phyloP scores from a whole-genome alignment of 352 stramenopile genomes.

The Globisporangium abappressorium region DNA sequence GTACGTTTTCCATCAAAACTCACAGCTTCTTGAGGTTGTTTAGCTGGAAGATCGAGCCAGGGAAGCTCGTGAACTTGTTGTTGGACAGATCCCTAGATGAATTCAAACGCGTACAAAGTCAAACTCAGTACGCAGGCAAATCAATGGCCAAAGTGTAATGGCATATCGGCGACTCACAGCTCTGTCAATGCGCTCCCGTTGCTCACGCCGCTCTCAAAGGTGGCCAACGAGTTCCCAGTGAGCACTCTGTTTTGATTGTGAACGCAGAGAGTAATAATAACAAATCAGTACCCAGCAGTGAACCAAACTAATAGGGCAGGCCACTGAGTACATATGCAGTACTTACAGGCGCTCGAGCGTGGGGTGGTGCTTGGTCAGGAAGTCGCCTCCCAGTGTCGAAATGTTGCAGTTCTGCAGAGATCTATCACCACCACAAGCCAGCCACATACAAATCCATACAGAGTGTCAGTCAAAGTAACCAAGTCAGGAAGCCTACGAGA shows the following conservation, averaged over 20 bases:
- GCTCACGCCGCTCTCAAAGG: not conserved
- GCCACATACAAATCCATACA: not conserved
- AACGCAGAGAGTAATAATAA: not conserved
- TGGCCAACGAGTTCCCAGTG: not conserved
- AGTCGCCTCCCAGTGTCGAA: not conserved
- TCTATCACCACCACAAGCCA: not conserved
- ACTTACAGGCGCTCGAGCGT: not conserved
- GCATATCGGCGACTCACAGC: not conserved
- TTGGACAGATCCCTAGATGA: slow-evolving; percentile 1
- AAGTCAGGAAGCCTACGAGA: not conserved
- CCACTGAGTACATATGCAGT: not conserved
- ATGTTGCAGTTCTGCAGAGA: slow-evolving; percentile 6
- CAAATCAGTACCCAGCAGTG: not conserved
- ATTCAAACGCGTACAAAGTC: not conserved
- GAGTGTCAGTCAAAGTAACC: not conserved
- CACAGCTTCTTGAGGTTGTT: slow-evolving; percentile 7
- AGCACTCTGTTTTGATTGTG: not conserved
- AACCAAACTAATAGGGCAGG: not conserved
- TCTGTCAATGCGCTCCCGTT: not conserved
- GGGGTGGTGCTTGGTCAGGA: slow-evolving; percentile 3
- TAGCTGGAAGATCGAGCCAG: not conserved
- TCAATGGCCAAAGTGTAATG: not conserved
- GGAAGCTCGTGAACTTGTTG: slow-evolving; percentile 6
- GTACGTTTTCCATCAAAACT: not conserved
- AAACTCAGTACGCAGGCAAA: not conserved